These are phyloP conservation scores for Barnettozyma vustinii DNA, from an alignment of 805 yeast species.

Conservation along the genomic window DNA sequence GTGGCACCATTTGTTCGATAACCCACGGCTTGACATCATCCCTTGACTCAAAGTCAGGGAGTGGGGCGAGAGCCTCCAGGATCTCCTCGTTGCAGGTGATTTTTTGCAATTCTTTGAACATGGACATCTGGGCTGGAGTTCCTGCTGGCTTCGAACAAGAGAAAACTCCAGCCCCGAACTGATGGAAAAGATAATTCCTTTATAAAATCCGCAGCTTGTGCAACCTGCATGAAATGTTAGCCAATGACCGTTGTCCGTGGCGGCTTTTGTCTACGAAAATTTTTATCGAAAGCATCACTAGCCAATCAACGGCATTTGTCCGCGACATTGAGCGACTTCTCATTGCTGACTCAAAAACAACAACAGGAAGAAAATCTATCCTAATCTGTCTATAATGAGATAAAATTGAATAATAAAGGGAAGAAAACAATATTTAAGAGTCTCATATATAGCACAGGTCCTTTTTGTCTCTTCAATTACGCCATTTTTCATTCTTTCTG, in stretches of 20 bases:
- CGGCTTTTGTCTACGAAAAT: slow-evolving; percentile 10
- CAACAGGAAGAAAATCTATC: background rate
- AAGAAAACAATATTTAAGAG: too few relatives aligned
- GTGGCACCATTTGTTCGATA: slow-evolving; percentile 15
- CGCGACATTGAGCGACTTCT: slow-evolving; percentile 6
- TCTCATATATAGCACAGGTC: too few relatives aligned
- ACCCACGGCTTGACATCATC: slow-evolving; percentile 27
- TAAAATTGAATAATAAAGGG: too few relatives aligned
- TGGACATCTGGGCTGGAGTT: background rate
- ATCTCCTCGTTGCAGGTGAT: slow-evolving; percentile 22
- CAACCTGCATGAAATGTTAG: background rate
- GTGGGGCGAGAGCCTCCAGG: slow-evolving; percentile 22
- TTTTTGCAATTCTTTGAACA: slow-evolving; percentile 3
- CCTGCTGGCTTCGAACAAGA: background rate
- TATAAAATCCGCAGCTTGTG: background rate
- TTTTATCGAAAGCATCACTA: slow-evolving; percentile 24
- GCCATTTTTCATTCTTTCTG: background rate
- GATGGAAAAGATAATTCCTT: slow-evolving; percentile 15
- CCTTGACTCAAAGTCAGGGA: slow-evolving; percentile 20
- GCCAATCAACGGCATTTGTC: slow-evolving; percentile 12
- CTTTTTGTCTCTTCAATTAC: too few relatives aligned
- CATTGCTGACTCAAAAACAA: background rate
- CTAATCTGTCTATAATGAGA: background rate
- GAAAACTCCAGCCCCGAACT: background rate
- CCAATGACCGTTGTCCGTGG: slow-evolving; percentile 4